Evolutionary conservation across 2,329 filamentous ascomycete species (phyloP), one percentile per base, ranked within the genome.

Genomic region (Penicillium janthinellum): DNA sequence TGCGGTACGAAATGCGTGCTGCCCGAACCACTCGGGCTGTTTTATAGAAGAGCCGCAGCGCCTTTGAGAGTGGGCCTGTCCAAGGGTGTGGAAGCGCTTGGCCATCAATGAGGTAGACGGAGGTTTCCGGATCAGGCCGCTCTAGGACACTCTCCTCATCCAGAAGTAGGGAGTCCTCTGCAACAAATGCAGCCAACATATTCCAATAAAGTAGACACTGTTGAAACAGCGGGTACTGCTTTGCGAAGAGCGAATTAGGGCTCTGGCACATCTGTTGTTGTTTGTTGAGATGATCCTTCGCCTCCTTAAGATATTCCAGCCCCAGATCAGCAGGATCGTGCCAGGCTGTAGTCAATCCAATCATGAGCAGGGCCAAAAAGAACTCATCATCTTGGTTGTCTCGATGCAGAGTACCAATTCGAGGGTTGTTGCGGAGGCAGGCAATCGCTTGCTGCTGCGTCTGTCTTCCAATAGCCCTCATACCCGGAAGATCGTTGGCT

Each of bases 171-270:
- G 63, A 63, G 31, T 67, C 64, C 14, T 67, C 64, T 10, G 66
- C 56, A 31, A 68, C 64, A 56, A 68, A 67, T 3, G 66, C 66
- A 37, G 66, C 64, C 7, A 68, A 37, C 55, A 67, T 60, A 31
- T 67, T 68, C 66, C 66, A 68, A 50, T 65, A 68, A 8, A 68
- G 48, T 14, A 68, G 50, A 35, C 64, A 67, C 50, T 68, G 66
- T 34, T 67, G 64, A 42, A 67, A 66, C 5, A 68, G 49, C 10
- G 66, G 66, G 31, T 68, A 65, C 34, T 67, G 64, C 38, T 68
- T 66, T 22, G 64, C 64, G 17, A 68, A 56, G 5, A 55, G 57
- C 14, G 63, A 65, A 8, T 65, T 41, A 10, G 63, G 53, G 22
- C 56, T 62, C 14, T 61, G 62, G n/a, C 57, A 65, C 51, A 60